A percentile compares a stretch with the other conserved stretches of the same genome.
These are phyloP conservation scores for Pichia norvegensis DNA, from an alignment of 1,139 yeast species.

Conservation along the genomic window DNA sequence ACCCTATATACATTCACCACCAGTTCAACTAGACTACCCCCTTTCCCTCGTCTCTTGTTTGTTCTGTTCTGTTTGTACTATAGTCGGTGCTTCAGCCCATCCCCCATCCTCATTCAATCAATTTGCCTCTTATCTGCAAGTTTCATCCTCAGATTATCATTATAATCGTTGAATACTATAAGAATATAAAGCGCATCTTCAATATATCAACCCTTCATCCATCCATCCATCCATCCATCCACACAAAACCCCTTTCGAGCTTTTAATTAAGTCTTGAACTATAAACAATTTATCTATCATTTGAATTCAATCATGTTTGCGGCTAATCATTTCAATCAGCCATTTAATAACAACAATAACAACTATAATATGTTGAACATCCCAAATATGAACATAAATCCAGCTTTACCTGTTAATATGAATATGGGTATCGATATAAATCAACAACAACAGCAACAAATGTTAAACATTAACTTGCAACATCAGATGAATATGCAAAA, in stretches of 20 bases:
- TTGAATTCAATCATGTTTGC: conserved; percentile 3
- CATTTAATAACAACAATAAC: not conserved
- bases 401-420: not conserved
- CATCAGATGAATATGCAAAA: not conserved
- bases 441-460: not conserved
- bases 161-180: too few relatives aligned
- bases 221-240: not conserved
- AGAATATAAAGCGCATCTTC: too few relatives aligned
- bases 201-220: not conserved
- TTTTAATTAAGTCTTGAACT: conserved; percentile 15
- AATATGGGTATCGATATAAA: not conserved
- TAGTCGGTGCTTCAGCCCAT: conserved; percentile 2
- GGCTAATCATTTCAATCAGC: not conserved
- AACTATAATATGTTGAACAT: not conserved
- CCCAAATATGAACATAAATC: not conserved
- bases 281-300: not conserved
- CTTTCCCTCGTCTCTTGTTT: not conserved
- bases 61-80: conserved; percentile 3
- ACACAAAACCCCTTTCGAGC: too few relatives aligned
- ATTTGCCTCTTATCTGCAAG: too few relatives aligned
- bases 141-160: too few relatives aligned
- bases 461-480: not conserved
- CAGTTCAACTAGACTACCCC: not conserved
- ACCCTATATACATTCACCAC: conserved; percentile 2
- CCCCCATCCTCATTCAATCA: not conserved